Evolutionary conservation across 208 protist genomes (phyloP), one percentile per base, ranked within the genome.

Genomic region (Trypanosomatidae sp.): DNA sequence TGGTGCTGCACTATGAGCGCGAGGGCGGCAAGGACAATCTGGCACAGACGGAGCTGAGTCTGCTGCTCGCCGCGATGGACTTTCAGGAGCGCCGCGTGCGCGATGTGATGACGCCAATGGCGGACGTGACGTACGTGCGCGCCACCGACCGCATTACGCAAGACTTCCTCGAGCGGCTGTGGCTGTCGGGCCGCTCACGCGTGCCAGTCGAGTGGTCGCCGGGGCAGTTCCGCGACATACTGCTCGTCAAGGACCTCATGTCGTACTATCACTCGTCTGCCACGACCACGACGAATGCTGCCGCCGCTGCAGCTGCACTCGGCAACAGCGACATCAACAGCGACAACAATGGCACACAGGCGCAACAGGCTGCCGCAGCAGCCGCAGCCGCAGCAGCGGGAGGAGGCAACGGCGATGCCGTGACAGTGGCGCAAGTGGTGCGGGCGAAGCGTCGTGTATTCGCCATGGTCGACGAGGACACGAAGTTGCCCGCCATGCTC

Each of bases 71-170:
- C 10, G 79, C 84, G 1, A 82, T 93, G 71, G 84, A 93, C 44
- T 93, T 93, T 43, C 84, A 93, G 16, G 84, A 93, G 59, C 61
- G 61, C 26, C 69, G 53, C 6, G 79, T 88, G 11, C 28, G 52
- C 24, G 79, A 93, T 40, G 83, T 93, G 38, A 93, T 93, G 80
- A 83, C 61, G 4, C 84, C 84, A 7, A 78, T 89, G 28, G 66
- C 64, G 10, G 38, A 69, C 10, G 53, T 68, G 4, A 73, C 63
- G 18, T 70, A 59, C 22, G 71, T 88, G 28, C 35, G 47, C 33
- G 72, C 64, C 23, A 63, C 70, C 15, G 79, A 89, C 28, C 40
- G 74, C 27, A 74, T 93, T 28, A 88, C 77, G 15, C 40, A 62
- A 0, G 71, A 86, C 44, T 71, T 89, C n/a, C 48, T 93, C 22